Evolutionary conservation across 805 yeast species (phyloP).

Genomic region (Starmera caribaea): DNA sequence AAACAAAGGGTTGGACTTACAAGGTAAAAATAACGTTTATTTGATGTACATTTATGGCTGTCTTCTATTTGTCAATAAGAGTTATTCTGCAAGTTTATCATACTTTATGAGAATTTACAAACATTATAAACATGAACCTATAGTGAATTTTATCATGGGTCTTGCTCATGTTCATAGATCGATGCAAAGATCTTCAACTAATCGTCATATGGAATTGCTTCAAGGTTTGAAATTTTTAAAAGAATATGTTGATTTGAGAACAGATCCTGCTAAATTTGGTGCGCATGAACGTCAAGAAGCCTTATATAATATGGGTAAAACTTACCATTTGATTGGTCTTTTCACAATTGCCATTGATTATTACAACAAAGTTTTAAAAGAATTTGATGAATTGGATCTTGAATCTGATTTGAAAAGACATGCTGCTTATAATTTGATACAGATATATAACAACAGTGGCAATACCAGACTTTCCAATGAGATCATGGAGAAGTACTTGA

Average conservation of each 20-base stretch:
- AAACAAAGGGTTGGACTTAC: slow-evolving; percentile 37
- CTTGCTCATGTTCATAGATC: slow-evolving; percentile 82
- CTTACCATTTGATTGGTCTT: slow-evolving; percentile 77
- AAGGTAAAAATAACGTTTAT: slow-evolving; percentile 49
- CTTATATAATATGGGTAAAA: slow-evolving; percentile 73
- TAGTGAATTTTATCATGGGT: slow-evolving; percentile 66
- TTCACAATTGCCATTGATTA: slow-evolving; percentile 62
- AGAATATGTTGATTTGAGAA: slow-evolving; percentile 56
- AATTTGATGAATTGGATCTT: slow-evolving; percentile 27
- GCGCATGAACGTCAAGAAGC: slow-evolving; percentile 61
- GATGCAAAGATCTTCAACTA: slow-evolving; percentile 79
- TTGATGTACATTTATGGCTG: slow-evolving; percentile 73
- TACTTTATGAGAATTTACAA: slow-evolving; percentile 66
- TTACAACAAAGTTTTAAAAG: slow-evolving; percentile 55
- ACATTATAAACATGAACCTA: slow-evolving; percentile 64
- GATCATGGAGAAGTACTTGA: slow-evolving; percentile 58
- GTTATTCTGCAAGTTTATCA: slow-evolving; percentile 74
- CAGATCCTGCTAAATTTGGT: slow-evolving; percentile 20
- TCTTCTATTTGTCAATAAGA: slow-evolving; percentile 69
- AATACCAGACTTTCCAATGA: slow-evolving; percentile 54
- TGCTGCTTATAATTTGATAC: slow-evolving; percentile 77
- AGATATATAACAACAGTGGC: slow-evolving; percentile 70
- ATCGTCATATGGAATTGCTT: slow-evolving; percentile 77
- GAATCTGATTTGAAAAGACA: slow-evolving; percentile 60
- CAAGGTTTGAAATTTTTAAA: slow-evolving; percentile 76